A percentile compares a stretch with the other conserved stretches of the same genome.
phyloP scores from a whole-genome alignment of 2,329 filamentous ascomycete species.

The Ophiocordyceps unilateralis region DNA sequence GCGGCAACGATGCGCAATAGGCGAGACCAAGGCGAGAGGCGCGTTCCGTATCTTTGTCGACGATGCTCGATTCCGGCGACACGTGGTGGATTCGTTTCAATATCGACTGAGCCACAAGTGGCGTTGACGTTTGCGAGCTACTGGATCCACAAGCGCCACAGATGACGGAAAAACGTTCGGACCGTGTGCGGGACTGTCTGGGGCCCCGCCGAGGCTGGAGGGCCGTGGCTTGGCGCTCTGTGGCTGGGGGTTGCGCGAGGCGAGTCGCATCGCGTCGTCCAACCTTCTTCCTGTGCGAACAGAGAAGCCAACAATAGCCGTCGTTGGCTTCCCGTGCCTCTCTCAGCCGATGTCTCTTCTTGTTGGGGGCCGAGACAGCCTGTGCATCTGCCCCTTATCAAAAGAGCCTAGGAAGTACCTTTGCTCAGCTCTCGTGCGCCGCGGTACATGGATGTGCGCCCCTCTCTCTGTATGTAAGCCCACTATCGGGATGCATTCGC shows the following conservation, averaged over 20 bases:
- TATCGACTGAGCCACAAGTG: neutral
- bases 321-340: neutral
- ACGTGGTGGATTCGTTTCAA: slow-evolving; percentile 3
- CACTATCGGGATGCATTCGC: neutral
- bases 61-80: slow-evolving; percentile 1
- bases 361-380: neutral
- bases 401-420: too few species aligned
- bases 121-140: neutral
- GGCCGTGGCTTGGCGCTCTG: too few species aligned
- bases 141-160: neutral
- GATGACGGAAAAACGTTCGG: neutral
- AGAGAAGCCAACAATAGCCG: neutral
- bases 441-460: neutral
- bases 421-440: too few species aligned
- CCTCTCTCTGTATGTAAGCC: neutral
- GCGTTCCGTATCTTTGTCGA: neutral
- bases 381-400: neutral
- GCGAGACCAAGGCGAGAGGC: neutral
- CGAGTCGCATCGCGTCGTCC: neutral
- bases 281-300: neutral
- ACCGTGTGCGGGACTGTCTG: neutral
- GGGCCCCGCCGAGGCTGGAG: neutral
- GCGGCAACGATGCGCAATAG: neutral
- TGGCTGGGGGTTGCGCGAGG: too few species aligned
- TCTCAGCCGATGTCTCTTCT: neutral